These are phyloP conservation scores for Lophiotrema nucula DNA, from an alignment of 495 filamentous ascomycete species.

Conservation along the genomic window DNA sequence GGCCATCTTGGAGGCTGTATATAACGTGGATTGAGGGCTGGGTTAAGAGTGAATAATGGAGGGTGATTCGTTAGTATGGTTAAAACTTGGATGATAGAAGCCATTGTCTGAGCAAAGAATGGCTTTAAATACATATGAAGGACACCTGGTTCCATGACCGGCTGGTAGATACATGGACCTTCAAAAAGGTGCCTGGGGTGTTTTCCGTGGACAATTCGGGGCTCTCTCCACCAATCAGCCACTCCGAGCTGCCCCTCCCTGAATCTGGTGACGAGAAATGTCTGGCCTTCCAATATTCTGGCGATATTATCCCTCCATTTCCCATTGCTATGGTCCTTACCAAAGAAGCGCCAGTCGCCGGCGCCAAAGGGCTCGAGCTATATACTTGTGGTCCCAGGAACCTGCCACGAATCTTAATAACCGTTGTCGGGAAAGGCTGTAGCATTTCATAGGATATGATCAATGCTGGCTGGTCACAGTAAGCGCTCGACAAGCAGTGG, in stretches of 20 bases:
- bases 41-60: constrained; percentile 1
- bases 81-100: constrained; percentile 11
- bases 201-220: constrained; percentile 5
- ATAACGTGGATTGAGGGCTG: constrained; percentile 1
- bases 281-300: not conserved
- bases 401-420: constrained; percentile 1
- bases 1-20: constrained; percentile 5
- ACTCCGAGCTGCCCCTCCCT: constrained; percentile 11
- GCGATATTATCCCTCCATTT: constrained; percentile 3
- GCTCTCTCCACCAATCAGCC: constrained; percentile 6
- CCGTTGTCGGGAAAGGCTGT: not conserved
- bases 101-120: constrained; percentile 11
- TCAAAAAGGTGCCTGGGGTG: constrained; percentile 5
- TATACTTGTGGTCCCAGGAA: constrained; percentile 6
- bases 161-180: constrained; percentile 8
- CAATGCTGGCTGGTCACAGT: not conserved
- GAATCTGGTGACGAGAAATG: constrained; percentile 3
- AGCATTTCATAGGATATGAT: not conserved
- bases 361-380: constrained; percentile 1
- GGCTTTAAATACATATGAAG: constrained; percentile 17
- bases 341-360: constrained; percentile 1
- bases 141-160: constrained; percentile 7
- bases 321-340: constrained; percentile 6
- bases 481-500: not conserved
- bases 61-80: constrained; percentile 13